A percentile compares a stretch with the other conserved stretches of the same genome.
Conservation (phyloP, 2,329 filamentous ascomycete species). For the Xylaria arbuscula region DNA sequence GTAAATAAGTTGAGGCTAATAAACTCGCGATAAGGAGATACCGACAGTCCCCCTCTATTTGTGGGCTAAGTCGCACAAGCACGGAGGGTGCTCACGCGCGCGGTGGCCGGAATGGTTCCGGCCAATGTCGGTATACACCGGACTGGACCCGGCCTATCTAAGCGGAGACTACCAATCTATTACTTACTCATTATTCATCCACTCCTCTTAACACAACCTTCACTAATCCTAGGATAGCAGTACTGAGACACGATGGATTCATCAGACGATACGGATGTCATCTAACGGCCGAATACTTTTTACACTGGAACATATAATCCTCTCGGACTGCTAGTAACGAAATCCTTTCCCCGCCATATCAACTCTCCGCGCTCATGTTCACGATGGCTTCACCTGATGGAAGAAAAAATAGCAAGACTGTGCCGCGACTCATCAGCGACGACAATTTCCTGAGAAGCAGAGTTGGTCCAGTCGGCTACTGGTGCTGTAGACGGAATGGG, state of each 20-base stretch:
- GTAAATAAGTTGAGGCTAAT: too few relatives aligned
- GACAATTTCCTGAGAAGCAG: not conserved
- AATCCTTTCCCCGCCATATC: constrained; percentile 2
- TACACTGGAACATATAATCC: not conserved
- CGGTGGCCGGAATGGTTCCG: constrained; percentile 40
- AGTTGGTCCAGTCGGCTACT: constrained; percentile 17
- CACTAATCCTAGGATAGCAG: not conserved
- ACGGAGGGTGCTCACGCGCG: constrained; percentile 33
- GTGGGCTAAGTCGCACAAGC: not conserved
- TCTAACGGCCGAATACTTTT: not conserved
- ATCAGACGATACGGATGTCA: not conserved
- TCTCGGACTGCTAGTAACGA: not conserved
- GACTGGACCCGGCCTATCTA: constrained; percentile 27
- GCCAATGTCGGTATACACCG: constrained; percentile 36
- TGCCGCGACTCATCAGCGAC: not conserved
- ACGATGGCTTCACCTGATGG: constrained; percentile 23
- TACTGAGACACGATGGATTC: not conserved
- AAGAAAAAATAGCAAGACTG: not conserved
- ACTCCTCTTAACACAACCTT: not conserved
- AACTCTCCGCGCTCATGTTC: constrained; percentile 6
- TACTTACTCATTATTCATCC: constrained; percentile 31
- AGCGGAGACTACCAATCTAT: constrained; percentile 31
- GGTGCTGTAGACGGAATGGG: constrained; percentile 2
- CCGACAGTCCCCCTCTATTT: not conserved
- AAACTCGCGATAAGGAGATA: not conserved